These are phyloP conservation scores for Termitomyces sp. DNA, from an alignment of 768 basidiomycete species.

Conservation along the genomic window DNA sequence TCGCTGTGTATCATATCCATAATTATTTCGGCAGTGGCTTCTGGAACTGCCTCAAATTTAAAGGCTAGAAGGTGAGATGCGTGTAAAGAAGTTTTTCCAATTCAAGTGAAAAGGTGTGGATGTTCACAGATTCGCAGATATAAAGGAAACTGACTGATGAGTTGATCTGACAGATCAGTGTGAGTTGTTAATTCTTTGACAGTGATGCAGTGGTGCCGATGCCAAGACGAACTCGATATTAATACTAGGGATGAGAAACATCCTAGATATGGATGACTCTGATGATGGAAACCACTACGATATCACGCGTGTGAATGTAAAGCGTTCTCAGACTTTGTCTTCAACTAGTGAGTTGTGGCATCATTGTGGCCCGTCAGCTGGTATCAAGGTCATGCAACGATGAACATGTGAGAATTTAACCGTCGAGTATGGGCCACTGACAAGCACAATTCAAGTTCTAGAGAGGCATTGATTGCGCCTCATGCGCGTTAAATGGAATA, in stretches of 20 bases:
- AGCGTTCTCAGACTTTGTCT: not conserved
- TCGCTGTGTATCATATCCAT: not conserved
- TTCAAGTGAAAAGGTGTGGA: not conserved
- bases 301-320: too few relatives aligned
- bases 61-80: not conserved
- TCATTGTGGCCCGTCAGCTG: not conserved
- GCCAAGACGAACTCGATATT: too few relatives aligned
- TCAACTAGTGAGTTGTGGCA: not conserved
- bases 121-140: not conserved
- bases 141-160: not conserved
- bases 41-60: not conserved
- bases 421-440: too few relatives aligned
- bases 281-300: too few relatives aligned
- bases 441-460: too few relatives aligned
- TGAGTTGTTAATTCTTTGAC: not conserved
- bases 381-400: not conserved
- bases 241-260: too few relatives aligned
- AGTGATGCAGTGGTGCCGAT: too few relatives aligned
- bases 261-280: too few relatives aligned
- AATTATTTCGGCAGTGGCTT: not conserved
- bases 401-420: not conserved
- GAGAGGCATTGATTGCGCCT: too few relatives aligned
- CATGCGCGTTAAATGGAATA: too few relatives aligned
- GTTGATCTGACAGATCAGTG: not conserved
- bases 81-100: not conserved